Evolutionary conservation across 2,329 filamentous ascomycete genomes (phyloP).

Genomic region (Cytospora schulzeri): DNA sequence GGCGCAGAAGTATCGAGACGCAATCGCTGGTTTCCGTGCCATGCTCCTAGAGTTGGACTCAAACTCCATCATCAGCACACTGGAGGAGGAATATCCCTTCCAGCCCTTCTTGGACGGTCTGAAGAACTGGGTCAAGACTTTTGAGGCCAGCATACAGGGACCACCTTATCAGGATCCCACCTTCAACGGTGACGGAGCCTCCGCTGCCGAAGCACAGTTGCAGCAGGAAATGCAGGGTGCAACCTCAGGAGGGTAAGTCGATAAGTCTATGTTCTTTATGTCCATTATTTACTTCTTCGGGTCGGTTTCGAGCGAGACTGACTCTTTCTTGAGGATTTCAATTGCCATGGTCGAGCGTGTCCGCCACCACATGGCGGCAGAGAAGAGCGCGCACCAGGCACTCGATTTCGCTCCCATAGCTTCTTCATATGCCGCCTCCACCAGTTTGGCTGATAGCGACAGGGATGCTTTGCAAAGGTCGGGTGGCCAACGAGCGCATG

Average conservation of each 20-base stretch:
- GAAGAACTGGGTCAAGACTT: conserved; percentile 21
- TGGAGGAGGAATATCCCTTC: conserved; percentile 23
- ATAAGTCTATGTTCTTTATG: neutral
- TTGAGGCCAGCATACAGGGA: conserved; percentile 12
- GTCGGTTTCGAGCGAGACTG: conserved; percentile 17
- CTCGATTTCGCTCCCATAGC: neutral
- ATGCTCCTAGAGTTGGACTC: conserved; percentile 24
- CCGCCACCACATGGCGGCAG: conserved; percentile 7
- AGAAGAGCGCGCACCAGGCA: neutral
- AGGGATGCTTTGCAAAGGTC: conserved; percentile 11
- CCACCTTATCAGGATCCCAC: conserved; percentile 1
- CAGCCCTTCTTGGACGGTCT: conserved; percentile 19
- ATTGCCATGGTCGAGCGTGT: conserved; percentile 10
- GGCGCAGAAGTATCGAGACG: conserved; percentile 16
- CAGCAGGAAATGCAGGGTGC: conserved; percentile 12
- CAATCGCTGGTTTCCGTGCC: conserved; percentile 16
- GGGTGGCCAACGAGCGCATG: conserved; percentile 4
- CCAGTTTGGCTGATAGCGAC: conserved; percentile 17
- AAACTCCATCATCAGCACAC: conserved; percentile 7
- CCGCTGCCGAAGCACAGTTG: conserved; percentile 10
- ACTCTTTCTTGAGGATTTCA: conserved; percentile 16
- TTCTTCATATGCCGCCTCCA: neutral
- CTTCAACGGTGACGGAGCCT: conserved; percentile 9
- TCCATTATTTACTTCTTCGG: neutral
- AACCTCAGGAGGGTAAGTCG: conserved; percentile 18